These are phyloP conservation scores for Fragaria nilgerrensis DNA, from an alignment of 306 rosid genomes.

Conservation along the genomic window DNA sequence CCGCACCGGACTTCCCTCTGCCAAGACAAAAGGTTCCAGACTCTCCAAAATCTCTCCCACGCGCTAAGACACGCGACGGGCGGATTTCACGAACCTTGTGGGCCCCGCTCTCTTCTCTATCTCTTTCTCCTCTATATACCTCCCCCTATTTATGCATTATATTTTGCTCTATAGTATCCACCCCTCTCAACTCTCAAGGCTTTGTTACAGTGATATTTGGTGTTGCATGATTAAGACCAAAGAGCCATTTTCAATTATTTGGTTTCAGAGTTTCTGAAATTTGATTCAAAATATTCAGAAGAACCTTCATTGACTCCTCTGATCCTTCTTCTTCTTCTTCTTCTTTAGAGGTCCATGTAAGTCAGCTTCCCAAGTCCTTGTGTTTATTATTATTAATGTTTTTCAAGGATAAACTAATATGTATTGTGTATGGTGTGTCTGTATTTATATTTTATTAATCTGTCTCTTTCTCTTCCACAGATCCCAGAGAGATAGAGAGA, in stretches of 20 bases:
- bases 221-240: neutral
- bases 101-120: slow-evolving; percentile 18
- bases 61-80: slow-evolving; percentile 27
- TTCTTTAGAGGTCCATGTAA: neutral
- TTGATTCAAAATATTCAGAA: neutral
- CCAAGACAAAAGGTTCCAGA: neutral
- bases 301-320: slow-evolving; percentile 5
- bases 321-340: neutral
- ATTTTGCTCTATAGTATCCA: neutral
- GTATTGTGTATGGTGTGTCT: neutral
- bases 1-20: neutral
- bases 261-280: neutral
- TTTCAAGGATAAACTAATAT: neutral
- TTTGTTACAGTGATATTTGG: neutral
- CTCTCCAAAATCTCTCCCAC: slow-evolving; percentile 9
- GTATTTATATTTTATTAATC: neutral
- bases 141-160: neutral
- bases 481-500: slow-evolving; percentile 35
- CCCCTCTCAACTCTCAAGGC: neutral
- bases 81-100: slow-evolving; percentile 38
- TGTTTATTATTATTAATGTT: slow-evolving; percentile 9
- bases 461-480: slow-evolving; percentile 57
- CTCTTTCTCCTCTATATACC: slow-evolving; percentile 3
- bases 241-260: neutral
- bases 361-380: slow-evolving; percentile 17